Base-by-base conservation (phyloP, 2,329 filamentous ascomycete species). In the Colletotrichum somersetense region DNA sequence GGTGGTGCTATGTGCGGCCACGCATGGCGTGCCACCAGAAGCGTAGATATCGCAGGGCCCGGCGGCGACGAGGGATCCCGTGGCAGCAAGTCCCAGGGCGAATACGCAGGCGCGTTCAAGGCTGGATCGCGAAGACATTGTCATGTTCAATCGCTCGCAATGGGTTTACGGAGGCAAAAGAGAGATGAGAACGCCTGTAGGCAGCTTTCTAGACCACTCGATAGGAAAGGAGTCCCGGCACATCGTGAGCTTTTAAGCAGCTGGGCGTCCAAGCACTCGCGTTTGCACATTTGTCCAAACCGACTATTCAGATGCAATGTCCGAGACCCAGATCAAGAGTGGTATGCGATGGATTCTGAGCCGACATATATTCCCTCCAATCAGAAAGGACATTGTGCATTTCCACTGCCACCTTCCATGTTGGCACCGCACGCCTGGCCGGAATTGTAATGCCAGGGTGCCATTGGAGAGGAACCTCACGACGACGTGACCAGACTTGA, bases 1-100 rank as follows among this genome's bases (percentile, higher is more conserved):
- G 68, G 89, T 91, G n/a, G 89, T 91, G 77, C 88, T 88, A 77
- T 91, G 89, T 0, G 90, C 90, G 0, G 90, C 90, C 14, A 91
- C 81, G 75, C 90, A 92, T n/a, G 89, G 88, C 1, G 88, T 91
- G 62, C 85, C 84, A 0, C 88, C 89, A 0, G 84, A 83, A 1
- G 84, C 77, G 80, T 91, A 92, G 73, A 91, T 84, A 73, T 92
- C 90, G 75, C 89, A 92, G 11, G 90, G 89, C 16, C 84, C 89
- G 50, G 88, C 88, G 23, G 81, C 77, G 52, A 83, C 86, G 40
- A 88, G 76, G 10, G 83, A 80, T 66, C 77, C 74, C 3, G 79
- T 77, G 70, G 79, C 81, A 64, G 79, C 73, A 23, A 86, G 77
- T 30, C 79, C 77, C 26, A 84, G 62, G 64, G 80, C 77, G 14